Evolutionary conservation across 2,329 filamentous ascomycete genomes (phyloP), one percentile per base, ranked within the genome.

Genomic region (Ophiosphaerella narmari): DNA sequence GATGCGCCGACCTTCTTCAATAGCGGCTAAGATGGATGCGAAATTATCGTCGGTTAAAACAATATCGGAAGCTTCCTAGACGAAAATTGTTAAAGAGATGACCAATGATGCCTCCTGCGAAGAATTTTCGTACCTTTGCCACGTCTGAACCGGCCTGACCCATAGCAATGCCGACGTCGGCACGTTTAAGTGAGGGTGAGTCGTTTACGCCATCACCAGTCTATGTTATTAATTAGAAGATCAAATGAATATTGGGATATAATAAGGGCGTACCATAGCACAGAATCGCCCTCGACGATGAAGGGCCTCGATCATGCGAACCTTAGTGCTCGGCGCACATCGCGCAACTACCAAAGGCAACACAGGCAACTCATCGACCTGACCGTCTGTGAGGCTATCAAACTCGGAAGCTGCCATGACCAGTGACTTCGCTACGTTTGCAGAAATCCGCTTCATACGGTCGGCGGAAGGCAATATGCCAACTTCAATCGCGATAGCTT

Each of bases 181-280:
- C 88, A 38, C 84, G 82, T 61, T 90, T 89, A 31, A 95, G 80
- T 4, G 89, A 91, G 0, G 90, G 90, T 2, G 89, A 89, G 67
- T 95, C 90, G 67, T 95, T 95, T 55, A 94, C 90, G 39, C 90
- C 90, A 62, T 95, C 90, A 50, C 90, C 90, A 14, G 90, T 94
- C 62, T 60, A 14, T 23, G 18, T 7, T 7, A 18, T 4, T n/a
- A 34, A 45, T 53, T 57, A 55, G 43, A 14, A 37, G 16, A 6
- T 18, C 11, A 26, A 11, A 16, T 18, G 11, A 12, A 35, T 43
- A 2, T 21, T 2, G 14, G 11, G 7, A 7, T 23, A 23, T 26
- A 11, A 5, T n/a, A 23, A 7, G 4, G 21, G 33, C 38, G 23
- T 55, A 55, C 48, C 90, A 95, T 94, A 51, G 90, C 90, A 71